Percentiles rank a stretch among this genome's conserved stretches.
Conservation (phyloP, 2,329 filamentous ascomycete genomes). For the Colletotrichum sp. region DNA sequence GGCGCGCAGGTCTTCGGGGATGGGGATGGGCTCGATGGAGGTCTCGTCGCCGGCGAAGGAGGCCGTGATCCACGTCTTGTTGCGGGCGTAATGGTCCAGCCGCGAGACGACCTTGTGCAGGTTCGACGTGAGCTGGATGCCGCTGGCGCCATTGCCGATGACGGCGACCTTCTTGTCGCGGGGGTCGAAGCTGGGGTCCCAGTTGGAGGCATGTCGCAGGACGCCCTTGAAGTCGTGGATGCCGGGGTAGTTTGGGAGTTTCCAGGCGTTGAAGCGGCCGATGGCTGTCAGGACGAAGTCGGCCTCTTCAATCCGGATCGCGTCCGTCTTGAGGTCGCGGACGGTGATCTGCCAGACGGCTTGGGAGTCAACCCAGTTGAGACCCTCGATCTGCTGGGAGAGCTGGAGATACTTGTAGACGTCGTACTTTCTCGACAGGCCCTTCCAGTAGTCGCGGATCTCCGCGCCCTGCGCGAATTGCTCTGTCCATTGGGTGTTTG, state of each 20-base stretch:
- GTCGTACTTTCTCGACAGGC: conserved; percentile 65
- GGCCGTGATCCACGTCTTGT: conserved; percentile 70
- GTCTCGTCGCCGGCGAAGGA: conserved; percentile 63
- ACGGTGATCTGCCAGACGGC: conserved; percentile 61
- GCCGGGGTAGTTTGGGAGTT: conserved; percentile 65
- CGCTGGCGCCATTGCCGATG: conserved; percentile 68
- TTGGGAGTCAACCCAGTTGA: conserved; percentile 57
- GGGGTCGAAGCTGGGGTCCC: conserved; percentile 57
- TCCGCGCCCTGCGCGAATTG: conserved; percentile 71
- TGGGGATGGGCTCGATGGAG: conserved; percentile 60
- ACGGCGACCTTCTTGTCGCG: conserved; percentile 57
- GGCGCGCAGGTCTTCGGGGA: conserved; percentile 56
- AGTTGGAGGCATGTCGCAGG: conserved; percentile 66
- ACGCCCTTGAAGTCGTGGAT: conserved; percentile 58
- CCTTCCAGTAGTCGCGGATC: conserved; percentile 71
- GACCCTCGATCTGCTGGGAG: conserved; percentile 57
- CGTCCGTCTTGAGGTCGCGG: conserved; percentile 39
- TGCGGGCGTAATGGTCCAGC: conserved; percentile 69
- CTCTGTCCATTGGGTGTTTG: conserved; percentile 73
- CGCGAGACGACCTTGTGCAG: conserved; percentile 52
- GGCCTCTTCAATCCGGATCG: conserved; percentile 49
- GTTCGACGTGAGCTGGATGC: conserved; percentile 61
- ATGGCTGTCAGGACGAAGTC: conserved; percentile 69
- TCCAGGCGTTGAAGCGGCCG: conserved; percentile 71
- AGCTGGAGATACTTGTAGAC: conserved; percentile 65